Conservation (phyloP, 768 basidiomycete species). For the Leccinum broughii region DNA sequence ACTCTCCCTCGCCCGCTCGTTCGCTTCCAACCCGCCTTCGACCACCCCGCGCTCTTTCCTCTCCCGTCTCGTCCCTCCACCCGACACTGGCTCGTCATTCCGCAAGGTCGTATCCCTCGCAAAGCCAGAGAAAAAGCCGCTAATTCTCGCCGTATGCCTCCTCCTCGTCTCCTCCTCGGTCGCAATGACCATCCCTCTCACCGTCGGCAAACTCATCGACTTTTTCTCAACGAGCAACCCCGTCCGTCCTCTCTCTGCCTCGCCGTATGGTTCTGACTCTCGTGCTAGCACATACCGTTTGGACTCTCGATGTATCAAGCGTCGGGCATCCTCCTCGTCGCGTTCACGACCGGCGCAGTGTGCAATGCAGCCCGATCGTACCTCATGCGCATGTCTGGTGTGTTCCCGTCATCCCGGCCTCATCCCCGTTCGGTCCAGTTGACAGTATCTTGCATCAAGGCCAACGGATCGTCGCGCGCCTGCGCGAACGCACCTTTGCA, state of each 20-base stretch:
- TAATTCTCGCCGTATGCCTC: constrained; percentile 74
- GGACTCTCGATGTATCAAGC: constrained; percentile 81
- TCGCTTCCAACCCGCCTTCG: constrained; percentile 9
- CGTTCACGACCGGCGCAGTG: constrained; percentile 84
- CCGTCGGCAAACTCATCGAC: constrained; percentile 92
- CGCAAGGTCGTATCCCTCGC: constrained; percentile 77
- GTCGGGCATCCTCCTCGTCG: constrained; percentile 64
- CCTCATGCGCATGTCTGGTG: constrained; percentile 85
- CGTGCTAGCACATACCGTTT: constrained; percentile 67
- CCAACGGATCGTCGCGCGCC: constrained; percentile 87
- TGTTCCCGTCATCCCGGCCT: constrained; percentile 12
- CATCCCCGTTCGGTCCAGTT: not conserved
- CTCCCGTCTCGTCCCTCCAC: constrained; percentile 31
- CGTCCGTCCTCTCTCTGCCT: constrained; percentile 37
- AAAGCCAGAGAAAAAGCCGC: constrained; percentile 75
- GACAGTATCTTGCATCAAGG: constrained; percentile 35
- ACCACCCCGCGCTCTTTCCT: constrained; percentile 17
- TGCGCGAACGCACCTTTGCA: constrained; percentile 78
- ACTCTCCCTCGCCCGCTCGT: constrained; percentile 7
- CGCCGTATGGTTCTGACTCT: not conserved
- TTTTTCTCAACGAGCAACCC: constrained; percentile 68
- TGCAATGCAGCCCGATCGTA: constrained; percentile 84
- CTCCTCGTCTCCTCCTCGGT: constrained; percentile 87
- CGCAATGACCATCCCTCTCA: constrained; percentile 90
- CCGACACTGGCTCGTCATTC: constrained; percentile 59